Conservation (phyloP, 1,284 basidiomycete genomes). For the Ceratobasidium sp. region DNA sequence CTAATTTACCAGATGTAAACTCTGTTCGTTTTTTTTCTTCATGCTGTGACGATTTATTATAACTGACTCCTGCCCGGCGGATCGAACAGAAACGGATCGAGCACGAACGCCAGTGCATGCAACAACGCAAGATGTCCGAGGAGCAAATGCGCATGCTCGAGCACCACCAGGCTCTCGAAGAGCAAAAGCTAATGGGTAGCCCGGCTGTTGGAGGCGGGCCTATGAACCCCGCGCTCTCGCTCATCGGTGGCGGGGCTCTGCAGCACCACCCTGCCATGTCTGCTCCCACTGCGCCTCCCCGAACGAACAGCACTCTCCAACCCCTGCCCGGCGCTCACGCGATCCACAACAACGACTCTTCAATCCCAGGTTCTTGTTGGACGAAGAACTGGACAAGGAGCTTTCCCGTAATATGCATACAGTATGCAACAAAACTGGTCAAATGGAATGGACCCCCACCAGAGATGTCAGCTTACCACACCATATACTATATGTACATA, state of each 20-base stretch:
- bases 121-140: slow-evolving; percentile 91
- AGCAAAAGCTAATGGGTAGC: slow-evolving; percentile 67
- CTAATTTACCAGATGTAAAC: slow-evolving; percentile 82
- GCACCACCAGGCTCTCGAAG: slow-evolving; percentile 83
- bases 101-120: slow-evolving; percentile 83
- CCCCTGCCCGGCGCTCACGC: background rate
- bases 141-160: slow-evolving; percentile 93
- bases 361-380: slow-evolving; percentile 80
- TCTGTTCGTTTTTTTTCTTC: slow-evolving; percentile 65
- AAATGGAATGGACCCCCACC: too few relatives aligned
- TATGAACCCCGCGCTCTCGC: slow-evolving; percentile 32
- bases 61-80: slow-evolving; percentile 62
- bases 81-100: slow-evolving; percentile 90
- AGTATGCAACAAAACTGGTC: too few relatives aligned
- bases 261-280: slow-evolving; percentile 79
- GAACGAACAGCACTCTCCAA: slow-evolving; percentile 54
- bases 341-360: slow-evolving; percentile 23
- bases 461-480: too few relatives aligned
- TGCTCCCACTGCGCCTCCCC: slow-evolving; percentile 83
- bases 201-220: slow-evolving; percentile 50
- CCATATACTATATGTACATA: too few relatives aligned
- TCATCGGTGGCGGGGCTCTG: slow-evolving; percentile 47
- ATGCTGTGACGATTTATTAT: background rate
- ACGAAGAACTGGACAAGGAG: slow-evolving; percentile 89
- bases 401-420: slow-evolving; percentile 67